A percentile compares a stretch with the other conserved stretches of the same genome.
Conservation (phyloP, 108 stramenopile genomes). For the Nitzschia palea region DNA sequence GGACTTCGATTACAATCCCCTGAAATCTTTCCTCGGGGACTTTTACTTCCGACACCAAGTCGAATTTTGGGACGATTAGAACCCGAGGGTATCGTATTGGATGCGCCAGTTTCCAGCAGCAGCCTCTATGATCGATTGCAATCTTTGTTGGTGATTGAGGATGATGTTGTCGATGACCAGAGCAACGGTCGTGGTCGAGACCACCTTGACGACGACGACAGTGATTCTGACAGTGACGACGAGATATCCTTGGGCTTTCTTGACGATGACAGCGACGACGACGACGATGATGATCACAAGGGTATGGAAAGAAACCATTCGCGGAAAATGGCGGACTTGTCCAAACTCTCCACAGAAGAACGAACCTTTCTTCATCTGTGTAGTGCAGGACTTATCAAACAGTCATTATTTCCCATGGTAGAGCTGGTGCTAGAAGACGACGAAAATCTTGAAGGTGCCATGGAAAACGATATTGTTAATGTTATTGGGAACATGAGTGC, state of each 20-base stretch:
- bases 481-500: conserved; percentile 34
- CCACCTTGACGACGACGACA: conserved; percentile 17
- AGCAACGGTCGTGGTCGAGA: conserved; percentile 23
- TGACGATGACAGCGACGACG: conserved; percentile 36
- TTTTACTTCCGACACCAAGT: conserved; percentile 7
- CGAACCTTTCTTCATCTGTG: conserved; percentile 36
- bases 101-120: neutral
- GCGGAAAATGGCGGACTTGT: conserved; percentile 23
- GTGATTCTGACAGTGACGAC: conserved; percentile 9
- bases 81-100: neutral
- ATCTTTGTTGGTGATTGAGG: conserved; percentile 65
- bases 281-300: neutral
- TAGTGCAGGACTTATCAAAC: conserved; percentile 16
- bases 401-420: conserved; percentile 23
- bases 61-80: conserved; percentile 11
- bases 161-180: conserved; percentile 35
- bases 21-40: conserved; percentile 19
- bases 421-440: conserved; percentile 5
- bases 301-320: neutral
- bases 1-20: conserved; percentile 17
- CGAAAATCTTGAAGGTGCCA: neutral
- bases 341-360: conserved; percentile 38
- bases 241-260: conserved; percentile 27
- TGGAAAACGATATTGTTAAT: conserved; percentile 23
- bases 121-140: conserved; percentile 60